Evolutionary conservation across 768 basidiomycete species (phyloP).

Genomic region (Coprinellus micaceus): DNA sequence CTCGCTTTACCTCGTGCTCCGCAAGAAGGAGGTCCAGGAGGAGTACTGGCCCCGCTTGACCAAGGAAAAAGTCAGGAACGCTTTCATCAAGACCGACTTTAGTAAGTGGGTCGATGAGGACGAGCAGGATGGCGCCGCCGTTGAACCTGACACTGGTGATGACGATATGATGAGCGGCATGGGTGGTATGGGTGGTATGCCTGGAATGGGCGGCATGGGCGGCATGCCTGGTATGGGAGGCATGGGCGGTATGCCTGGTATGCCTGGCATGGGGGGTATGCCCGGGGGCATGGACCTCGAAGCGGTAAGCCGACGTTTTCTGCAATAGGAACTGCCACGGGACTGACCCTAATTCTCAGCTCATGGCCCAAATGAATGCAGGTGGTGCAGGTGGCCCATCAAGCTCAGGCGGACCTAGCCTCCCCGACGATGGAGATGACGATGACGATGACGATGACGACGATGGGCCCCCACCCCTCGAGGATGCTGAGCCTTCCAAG

Average conservation of each 20-base stretch:
- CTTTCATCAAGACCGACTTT: constrained; percentile 93
- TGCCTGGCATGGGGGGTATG: constrained; percentile 4
- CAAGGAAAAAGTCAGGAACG: constrained; percentile 76
- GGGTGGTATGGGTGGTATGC: constrained; percentile 57
- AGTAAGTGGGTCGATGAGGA: constrained; percentile 96
- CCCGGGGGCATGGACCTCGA: constrained; percentile 46
- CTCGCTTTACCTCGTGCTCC: constrained; percentile 60
- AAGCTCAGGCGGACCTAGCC: constrained; percentile 11
- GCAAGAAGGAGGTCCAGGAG: constrained; percentile 70
- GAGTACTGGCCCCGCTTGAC: constrained; percentile 95
- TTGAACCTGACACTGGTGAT: constrained; percentile 47
- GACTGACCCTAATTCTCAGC: constrained; percentile 24
- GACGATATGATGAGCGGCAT: constrained; percentile 56
- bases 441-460: constrained; percentile 59
- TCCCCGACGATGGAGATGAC: constrained; percentile 38
- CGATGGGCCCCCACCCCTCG: constrained; percentile 78
- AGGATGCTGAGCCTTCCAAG: constrained; percentile 53
- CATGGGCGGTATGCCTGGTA: too few relatives aligned
- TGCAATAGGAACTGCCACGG: neutral
- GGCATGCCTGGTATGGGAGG: constrained; percentile 34
- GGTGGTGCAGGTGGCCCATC: constrained; percentile 19
- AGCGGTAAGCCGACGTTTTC: constrained; percentile 38
- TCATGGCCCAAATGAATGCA: constrained; percentile 47
- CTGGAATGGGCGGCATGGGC: constrained; percentile 42
- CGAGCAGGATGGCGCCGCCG: constrained; percentile 75